phyloP scores from a whole-genome alignment of 23 red algal genomes.

The Gracilaria vermiculophylla region DNA sequence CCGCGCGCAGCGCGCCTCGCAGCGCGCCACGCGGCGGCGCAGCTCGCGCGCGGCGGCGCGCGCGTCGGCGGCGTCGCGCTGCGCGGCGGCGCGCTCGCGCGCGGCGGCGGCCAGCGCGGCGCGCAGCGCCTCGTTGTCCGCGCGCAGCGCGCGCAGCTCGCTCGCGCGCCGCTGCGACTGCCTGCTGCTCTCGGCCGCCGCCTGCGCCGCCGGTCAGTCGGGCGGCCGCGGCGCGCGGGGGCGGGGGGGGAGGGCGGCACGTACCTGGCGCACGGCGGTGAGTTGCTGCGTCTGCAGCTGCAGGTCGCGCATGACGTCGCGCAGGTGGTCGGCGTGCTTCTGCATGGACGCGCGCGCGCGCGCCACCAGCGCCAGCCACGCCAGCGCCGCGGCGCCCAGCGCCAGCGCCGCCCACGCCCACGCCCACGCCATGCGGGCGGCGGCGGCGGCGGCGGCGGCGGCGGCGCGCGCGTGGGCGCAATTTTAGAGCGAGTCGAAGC shows the following conservation, averaged over 20 bases:
- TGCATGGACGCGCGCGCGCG: slow-evolving; percentile 30
- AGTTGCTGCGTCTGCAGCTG: slow-evolving; percentile 20
- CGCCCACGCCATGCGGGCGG: not conserved
- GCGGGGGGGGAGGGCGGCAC: too few species aligned
- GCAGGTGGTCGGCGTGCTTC: slow-evolving; percentile 16
- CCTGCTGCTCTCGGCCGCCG: slow-evolving; percentile 2
- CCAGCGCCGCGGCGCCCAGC: not conserved
- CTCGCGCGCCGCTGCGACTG: slow-evolving; percentile 2
- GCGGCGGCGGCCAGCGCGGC: not conserved
- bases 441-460: too few species aligned
- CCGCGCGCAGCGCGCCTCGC: not conserved
- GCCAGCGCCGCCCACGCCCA: slow-evolving; percentile 3
- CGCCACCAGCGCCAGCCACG: not conserved
- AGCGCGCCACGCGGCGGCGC: not conserved
- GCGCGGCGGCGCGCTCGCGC: not conserved
- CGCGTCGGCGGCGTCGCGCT: not conserved
- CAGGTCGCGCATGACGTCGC: not conserved
- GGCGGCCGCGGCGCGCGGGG: too few species aligned
- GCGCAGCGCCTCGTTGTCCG: not conserved
- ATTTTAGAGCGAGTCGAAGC: too few species aligned
- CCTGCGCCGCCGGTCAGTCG: not conserved
- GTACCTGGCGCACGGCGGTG: slow-evolving; percentile 14
- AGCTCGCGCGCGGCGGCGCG: not conserved
- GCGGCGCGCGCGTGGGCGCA: too few species aligned
- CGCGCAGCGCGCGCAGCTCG: slow-evolving; percentile 17